phyloP scores from a whole-genome alignment of 2,329 filamentous ascomycete genomes.

The Pestalotiopsis sp. region DNA sequence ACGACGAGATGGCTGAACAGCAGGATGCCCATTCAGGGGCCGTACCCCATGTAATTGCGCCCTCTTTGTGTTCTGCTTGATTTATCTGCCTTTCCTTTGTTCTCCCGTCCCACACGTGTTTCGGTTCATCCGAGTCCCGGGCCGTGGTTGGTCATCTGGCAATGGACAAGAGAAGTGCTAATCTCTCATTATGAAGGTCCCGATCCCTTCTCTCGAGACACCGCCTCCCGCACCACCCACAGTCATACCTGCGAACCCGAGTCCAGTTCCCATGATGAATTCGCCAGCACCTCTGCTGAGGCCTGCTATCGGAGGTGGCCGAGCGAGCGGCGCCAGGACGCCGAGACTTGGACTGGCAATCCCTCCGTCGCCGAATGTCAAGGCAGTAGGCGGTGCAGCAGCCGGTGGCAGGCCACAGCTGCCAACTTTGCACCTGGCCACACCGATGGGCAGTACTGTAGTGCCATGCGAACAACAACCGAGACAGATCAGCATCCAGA shows the following conservation, averaged over 20 bases:
- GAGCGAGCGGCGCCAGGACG: conserved; percentile 63
- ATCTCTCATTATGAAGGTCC: conserved; percentile 27
- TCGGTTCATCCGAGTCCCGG: background rate
- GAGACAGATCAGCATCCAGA: conserved; percentile 54
- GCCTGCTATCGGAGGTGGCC: conserved; percentile 75
- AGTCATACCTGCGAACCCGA: conserved; percentile 32
- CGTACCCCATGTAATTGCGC: conserved; percentile 31
- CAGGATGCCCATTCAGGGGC: conserved; percentile 23
- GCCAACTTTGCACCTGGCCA: conserved; percentile 83
- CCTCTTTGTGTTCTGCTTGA: conserved; percentile 10
- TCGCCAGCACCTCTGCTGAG: conserved; percentile 80
- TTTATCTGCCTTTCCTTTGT: conserved; percentile 2
- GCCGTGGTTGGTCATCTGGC: background rate
- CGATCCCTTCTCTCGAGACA: conserved; percentile 26
- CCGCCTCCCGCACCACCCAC: conserved; percentile 21
- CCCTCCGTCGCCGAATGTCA: conserved; percentile 80
- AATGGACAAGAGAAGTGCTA: conserved; percentile 24
- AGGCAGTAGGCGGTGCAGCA: conserved; percentile 66
- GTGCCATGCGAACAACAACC: conserved; percentile 69
- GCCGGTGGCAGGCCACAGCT: conserved; percentile 61
- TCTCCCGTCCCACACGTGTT: conserved; percentile 15
- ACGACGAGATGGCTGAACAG: conserved; percentile 9
- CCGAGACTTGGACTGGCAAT: conserved; percentile 88
- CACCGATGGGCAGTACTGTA: conserved; percentile 80
- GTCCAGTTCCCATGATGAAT: conserved; percentile 63